These are phyloP conservation scores for Podospora didyma DNA, from an alignment of 495 filamentous ascomycete species.

Conservation along the genomic window DNA sequence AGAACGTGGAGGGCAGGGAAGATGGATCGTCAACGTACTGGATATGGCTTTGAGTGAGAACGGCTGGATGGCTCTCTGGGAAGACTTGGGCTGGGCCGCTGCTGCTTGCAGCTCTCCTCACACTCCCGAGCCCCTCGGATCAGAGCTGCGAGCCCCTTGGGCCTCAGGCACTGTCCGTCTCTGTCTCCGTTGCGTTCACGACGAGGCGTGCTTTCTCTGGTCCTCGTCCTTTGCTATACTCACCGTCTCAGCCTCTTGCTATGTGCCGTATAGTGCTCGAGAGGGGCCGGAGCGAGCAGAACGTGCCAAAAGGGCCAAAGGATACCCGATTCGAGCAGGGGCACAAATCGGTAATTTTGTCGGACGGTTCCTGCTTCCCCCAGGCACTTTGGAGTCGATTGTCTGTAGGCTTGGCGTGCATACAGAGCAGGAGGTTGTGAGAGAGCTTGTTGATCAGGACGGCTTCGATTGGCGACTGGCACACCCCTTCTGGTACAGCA, in stretches of 20 bases:
- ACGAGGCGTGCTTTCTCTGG: neutral
- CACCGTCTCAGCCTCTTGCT: conserved; percentile 17
- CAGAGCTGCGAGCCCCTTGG: conserved; percentile 1
- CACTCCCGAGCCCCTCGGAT: conserved; percentile 18
- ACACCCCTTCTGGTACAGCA: conserved; percentile 24
- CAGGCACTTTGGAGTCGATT: conserved; percentile 23
- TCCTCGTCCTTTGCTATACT: neutral
- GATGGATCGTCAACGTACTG: conserved; percentile 29
- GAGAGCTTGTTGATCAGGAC: conserved; percentile 26
- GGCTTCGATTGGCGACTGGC: conserved; percentile 29
- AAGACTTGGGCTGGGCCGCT: conserved; percentile 3
- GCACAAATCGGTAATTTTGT: conserved; percentile 30
- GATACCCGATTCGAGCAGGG: conserved; percentile 31
- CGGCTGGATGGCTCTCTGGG: conserved; percentile 3
- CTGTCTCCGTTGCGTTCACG: neutral
- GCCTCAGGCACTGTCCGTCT: neutral
- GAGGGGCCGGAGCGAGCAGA: conserved; percentile 27
- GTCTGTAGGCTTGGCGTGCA: conserved; percentile 34
- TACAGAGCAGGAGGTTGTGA: conserved; percentile 26
- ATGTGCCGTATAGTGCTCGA: conserved; percentile 36
- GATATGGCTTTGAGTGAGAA: conserved; percentile 13
- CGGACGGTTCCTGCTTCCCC: conserved; percentile 30
- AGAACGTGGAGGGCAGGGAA: conserved; percentile 32
- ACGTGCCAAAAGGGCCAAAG: conserved; percentile 33
- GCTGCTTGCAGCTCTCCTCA: neutral